These are phyloP conservation scores for Candida mattraensis DNA, from an alignment of 805 yeast genomes.

Conservation along the genomic window DNA sequence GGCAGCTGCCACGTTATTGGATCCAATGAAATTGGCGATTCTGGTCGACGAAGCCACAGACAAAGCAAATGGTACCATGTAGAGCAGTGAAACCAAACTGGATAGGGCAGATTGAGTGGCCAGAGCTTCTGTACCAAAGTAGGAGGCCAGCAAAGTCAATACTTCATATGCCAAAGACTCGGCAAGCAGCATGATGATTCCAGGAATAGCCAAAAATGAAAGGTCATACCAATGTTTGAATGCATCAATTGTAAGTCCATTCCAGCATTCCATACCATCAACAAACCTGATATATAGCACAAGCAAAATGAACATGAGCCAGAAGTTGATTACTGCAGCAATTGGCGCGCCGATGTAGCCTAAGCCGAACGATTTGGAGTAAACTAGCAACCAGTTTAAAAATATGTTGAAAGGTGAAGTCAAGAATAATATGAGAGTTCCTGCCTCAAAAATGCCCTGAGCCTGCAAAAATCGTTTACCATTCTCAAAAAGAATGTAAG, in stretches of 20 bases:
- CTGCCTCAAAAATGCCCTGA: constrained; percentile 79
- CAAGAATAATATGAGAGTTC: constrained; percentile 62
- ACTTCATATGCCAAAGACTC: constrained; percentile 59
- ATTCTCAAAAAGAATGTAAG: constrained; percentile 67
- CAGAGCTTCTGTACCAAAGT: constrained; percentile 50
- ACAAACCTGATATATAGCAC: constrained; percentile 53
- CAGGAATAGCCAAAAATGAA: constrained; percentile 50
- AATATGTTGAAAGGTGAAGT: constrained; percentile 73
- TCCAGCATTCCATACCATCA: constrained; percentile 74
- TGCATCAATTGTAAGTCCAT: constrained; percentile 45
- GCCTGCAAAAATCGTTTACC: constrained; percentile 74
- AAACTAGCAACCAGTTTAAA: constrained; percentile 64
- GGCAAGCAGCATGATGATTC: constrained; percentile 53
- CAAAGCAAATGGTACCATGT: constrained; percentile 58
- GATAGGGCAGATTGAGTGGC: constrained; percentile 59
- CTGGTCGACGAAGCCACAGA: constrained; percentile 57
- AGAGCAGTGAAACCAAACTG: constrained; percentile 49
- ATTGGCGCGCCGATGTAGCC: constrained; percentile 79
- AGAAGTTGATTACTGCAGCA: constrained; percentile 67
- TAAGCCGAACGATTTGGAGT: constrained; percentile 55
- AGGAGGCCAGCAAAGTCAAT: constrained; percentile 52
- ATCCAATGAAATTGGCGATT: constrained; percentile 55
- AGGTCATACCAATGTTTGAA: constrained; percentile 39
- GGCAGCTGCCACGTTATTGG: constrained; percentile 31
- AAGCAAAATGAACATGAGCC: constrained; percentile 62